Percentiles rank a stretch among this genome's conserved stretches.
These are phyloP conservation scores for Chaetomium sp. DNA, from an alignment of 2,329 filamentous ascomycete genomes.

Conservation along the genomic window DNA sequence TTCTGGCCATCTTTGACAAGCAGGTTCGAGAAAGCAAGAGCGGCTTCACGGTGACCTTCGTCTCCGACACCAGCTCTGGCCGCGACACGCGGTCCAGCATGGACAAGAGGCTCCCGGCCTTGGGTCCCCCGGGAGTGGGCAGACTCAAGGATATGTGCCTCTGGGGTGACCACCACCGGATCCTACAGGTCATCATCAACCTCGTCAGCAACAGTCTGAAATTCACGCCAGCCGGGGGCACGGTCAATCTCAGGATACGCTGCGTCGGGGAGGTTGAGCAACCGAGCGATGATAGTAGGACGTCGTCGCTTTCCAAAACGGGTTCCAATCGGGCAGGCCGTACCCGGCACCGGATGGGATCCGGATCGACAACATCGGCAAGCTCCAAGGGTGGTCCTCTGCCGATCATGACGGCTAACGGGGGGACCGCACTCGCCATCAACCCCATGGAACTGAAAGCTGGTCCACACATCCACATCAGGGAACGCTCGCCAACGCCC, in stretches of 20 bases:
- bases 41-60: slow-evolving; percentile 70
- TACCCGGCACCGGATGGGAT: slow-evolving; percentile 49
- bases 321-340: slow-evolving; percentile 48
- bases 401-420: slow-evolving; percentile 37
- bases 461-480: slow-evolving; percentile 49
- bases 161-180: slow-evolving; percentile 90
- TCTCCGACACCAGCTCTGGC: slow-evolving; percentile 48
- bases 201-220: slow-evolving; percentile 90
- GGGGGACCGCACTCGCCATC: slow-evolving; percentile 60
- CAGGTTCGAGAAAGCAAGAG: slow-evolving; percentile 81
- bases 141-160: slow-evolving; percentile 82
- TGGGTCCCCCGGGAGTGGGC: slow-evolving; percentile 67
- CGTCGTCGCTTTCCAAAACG: slow-evolving; percentile 55
- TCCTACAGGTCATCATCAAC: slow-evolving; percentile 91
- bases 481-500: slow-evolving; percentile 61
- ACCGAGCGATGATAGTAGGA: slow-evolving; percentile 48
- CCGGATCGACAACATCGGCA: slow-evolving; percentile 54
- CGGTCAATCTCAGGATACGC: slow-evolving; percentile 73
- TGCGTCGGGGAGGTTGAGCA: slow-evolving; percentile 65
- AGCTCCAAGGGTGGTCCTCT: slow-evolving; percentile 47
- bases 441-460: slow-evolving; percentile 63
- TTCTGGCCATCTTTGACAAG: slow-evolving; percentile 85
- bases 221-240: slow-evolving; percentile 78
- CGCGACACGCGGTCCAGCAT: slow-evolving; percentile 39
- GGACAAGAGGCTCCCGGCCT: slow-evolving; percentile 53